Conservation (phyloP, 108 stramenopile species). For the Asterionellopsis glacialis region DNA sequence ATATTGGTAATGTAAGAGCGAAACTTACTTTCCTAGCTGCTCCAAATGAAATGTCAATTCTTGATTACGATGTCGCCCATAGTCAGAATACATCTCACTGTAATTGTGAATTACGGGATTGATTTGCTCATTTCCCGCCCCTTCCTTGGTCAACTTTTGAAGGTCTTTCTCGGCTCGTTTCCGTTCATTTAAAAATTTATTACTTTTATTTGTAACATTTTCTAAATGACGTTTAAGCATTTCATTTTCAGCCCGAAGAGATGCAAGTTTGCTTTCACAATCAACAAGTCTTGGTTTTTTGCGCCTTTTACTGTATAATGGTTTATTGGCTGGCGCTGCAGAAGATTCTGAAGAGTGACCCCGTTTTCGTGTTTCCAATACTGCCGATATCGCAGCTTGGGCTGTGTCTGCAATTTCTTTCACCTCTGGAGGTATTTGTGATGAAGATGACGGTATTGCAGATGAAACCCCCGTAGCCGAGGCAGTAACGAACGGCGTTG, state of each 20-base stretch:
- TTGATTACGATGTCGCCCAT: slow-evolving; percentile 68
- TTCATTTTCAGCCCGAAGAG: slow-evolving; percentile 59
- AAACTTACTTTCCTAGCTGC: slow-evolving; percentile 66
- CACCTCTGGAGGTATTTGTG: slow-evolving; percentile 11
- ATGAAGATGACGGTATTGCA: slow-evolving; percentile 1
- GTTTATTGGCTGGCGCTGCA: slow-evolving; percentile 10
- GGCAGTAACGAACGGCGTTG: not conserved
- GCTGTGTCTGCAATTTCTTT: slow-evolving; percentile 35
- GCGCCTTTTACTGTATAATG: slow-evolving; percentile 34
- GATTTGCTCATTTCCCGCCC: slow-evolving; percentile 33
- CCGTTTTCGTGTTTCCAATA: slow-evolving; percentile 25
- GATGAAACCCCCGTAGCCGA: not conserved
- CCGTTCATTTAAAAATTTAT: slow-evolving; percentile 36
- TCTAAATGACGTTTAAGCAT: slow-evolving; percentile 57
- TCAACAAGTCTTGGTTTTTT: slow-evolving; percentile 52
- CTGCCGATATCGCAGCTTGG: slow-evolving; percentile 40
- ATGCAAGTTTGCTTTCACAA: slow-evolving; percentile 42
- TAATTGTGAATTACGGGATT: slow-evolving; percentile 30
- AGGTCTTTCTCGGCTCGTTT: slow-evolving; percentile 21
- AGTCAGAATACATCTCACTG: slow-evolving; percentile 84
- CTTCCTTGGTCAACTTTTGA: slow-evolving; percentile 22
- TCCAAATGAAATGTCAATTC: slow-evolving; percentile 83
- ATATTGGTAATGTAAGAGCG: not conserved
- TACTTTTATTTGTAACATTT: slow-evolving; percentile 38
- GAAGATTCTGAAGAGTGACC: not conserved